Base-by-base conservation (phyloP, 2,329 filamentous ascomycete species). In the Cryphonectria nitschkei region DNA sequence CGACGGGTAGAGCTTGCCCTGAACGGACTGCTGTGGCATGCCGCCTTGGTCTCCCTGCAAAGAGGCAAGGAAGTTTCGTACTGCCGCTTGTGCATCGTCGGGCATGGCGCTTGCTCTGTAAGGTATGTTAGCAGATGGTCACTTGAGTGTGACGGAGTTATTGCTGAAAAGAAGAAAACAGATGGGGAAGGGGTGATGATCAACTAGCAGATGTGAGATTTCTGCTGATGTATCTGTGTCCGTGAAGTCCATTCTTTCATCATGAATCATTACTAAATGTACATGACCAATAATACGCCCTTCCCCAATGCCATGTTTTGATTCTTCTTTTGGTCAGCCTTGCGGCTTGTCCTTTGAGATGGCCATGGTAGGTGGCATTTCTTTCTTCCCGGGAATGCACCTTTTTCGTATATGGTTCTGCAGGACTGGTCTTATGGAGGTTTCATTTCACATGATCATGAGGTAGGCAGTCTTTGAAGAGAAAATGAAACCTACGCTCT, bases 401-500 rank as follows among this genome's bases (percentile, higher is more conserved):
- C 50, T 14, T 43, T 34, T 37, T 29, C 2, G 26, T 58, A 26
- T 13, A 19, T 67, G 9, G 26, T 26, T 41, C 56, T 60, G 29
- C 13, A 39, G 37, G 9, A 26, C n/a, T 67, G 32, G 19, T 46
- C n/a, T 29, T 43, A 26, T 63, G 29, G 14, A 37, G n/a, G 13
- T 56, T 34, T 41, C 16, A 11, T 34, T 66, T 29, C 37, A 52
- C 22, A 29, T n/a, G 16, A 14, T n/a, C 14, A n/a, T 39, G 22
- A 32, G 26, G n/a, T 68, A 19, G 39, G 58, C 52, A 63, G 58
- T 50, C 39, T 61, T n/a, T 22, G 39, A 75, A 75, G 76, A 74
- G 75, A 74, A 77, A 73, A 81, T 83, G 80, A 82, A 80, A 99
- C 97, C 95, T 98, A 99, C 96, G 95, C 96, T 98, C 96, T 90